A percentile compares a stretch with the other conserved stretches of the same genome.
Conservation (phyloP, 805 yeast species). For the Kazachstania taianensis region DNA sequence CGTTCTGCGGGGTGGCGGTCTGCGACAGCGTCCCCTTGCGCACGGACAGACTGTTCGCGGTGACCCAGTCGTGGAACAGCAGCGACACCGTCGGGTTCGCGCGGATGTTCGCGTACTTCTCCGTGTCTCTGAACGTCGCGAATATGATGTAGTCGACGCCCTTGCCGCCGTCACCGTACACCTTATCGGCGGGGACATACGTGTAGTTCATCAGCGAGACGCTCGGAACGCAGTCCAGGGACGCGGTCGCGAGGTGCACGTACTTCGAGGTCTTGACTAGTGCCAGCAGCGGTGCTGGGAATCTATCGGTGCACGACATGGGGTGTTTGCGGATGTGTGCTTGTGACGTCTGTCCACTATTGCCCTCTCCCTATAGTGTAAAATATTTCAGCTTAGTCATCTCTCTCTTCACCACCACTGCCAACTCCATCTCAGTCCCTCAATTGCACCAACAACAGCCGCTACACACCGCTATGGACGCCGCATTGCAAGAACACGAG, state of each 20-base stretch:
- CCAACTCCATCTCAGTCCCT: no score
- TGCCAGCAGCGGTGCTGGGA: constrained; percentile 32
- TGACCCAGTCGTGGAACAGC: constrained; percentile 84
- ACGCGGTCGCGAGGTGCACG: constrained; percentile 78
- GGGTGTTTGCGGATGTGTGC: no score
- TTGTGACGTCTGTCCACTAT: no score
- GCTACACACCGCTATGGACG: not conserved
- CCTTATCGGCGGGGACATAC: constrained; percentile 39
- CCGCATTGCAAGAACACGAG: constrained; percentile 18
- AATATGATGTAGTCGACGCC: constrained; percentile 41
- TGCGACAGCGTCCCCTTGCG: constrained; percentile 22
- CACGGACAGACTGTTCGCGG: constrained; percentile 39
- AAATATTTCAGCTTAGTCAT: no score
- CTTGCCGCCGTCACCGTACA: constrained; percentile 30
- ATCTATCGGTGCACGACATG: constrained; percentile 28
- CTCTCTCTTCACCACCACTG: no score
- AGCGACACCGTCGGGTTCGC: constrained; percentile 72
- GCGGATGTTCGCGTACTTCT: constrained; percentile 60
- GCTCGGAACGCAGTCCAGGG: constrained; percentile 60
- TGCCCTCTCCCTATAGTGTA: no score
- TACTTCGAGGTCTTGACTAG: constrained; percentile 53
- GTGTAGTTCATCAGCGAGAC: constrained; percentile 89
- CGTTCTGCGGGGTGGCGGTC: constrained; percentile 25
- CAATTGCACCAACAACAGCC: no score
- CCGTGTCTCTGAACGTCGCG: constrained; percentile 62